Evolutionary conservation across 345 rosid species (phyloP), one percentile per base, ranked within the genome.

Genomic region (Eucalyptus tenuipes): DNA sequence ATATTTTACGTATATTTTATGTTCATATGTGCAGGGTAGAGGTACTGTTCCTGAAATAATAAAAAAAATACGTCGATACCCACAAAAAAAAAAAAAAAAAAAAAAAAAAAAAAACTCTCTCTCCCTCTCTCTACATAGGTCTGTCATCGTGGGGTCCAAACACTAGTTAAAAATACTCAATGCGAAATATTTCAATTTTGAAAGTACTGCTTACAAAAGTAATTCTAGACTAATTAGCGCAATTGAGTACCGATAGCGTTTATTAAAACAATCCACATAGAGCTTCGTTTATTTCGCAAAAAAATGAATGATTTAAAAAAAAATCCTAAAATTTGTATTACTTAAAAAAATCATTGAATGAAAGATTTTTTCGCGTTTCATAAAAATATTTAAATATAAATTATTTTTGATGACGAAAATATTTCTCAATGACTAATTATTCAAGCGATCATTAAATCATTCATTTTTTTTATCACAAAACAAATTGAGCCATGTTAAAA

Each of bases 281-380:
- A 7, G 33, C 4, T 10, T 20, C 1, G 1, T 33, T 33, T 68
- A 3, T 17, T 33, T 68, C 0, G 0, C 13, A 6, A 6, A 37
- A 37, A 75, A 37, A 40, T 40, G 1, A 40, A 20, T 10, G 2
- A 75, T 75, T 37, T 75, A 13, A 3, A n/a, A n/a, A n/a, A n/a
- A n/a, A n/a, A n/a, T n/a, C n/a, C n/a, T n/a, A n/a, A n/a, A n/a
- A n/a, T 13, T 20, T 75, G 1, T 68, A 33, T 68, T 7, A 20
- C 7, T 17, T 17, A 3, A 4, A 22, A 18, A 40, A 40, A 71
- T 71, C 2, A 71, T 37, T 9, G 5, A 40, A 75, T 5, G 8
- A 10, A 22, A 75, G 27, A 75, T 75, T n/a, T 75, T 75, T 75
- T 75, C 14, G 40, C 45, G 2, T 75, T 40, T 2, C 5, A 75